Percentiles rank a stretch among this genome's conserved stretches.
phyloP scores from a whole-genome alignment of 768 basidiomycete genomes.

The Podaxis sp. region DNA sequence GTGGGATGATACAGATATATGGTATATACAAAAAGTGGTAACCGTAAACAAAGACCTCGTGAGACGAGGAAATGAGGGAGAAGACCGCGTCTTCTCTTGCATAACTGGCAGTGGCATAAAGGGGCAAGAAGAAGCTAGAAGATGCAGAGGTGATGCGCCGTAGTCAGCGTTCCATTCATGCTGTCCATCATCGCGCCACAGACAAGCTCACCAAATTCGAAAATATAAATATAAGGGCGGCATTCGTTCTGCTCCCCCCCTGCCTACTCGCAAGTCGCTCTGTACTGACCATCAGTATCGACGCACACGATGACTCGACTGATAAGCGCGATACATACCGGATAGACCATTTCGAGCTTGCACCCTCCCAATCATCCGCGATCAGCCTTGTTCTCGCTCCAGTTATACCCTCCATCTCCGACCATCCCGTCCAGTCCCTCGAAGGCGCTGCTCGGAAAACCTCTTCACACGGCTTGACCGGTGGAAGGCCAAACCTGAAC shows the following conservation, averaged over 20 bases:
- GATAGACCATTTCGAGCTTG: slow-evolving; percentile 9
- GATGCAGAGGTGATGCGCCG: not conserved
- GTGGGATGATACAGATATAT: slow-evolving; percentile 1
- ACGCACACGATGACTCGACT: not conserved
- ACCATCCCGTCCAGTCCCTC: slow-evolving; percentile 8
- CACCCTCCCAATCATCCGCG: slow-evolving; percentile 13
- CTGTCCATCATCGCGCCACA: not conserved
- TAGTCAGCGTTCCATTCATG: not conserved
- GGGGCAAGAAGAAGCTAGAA: not conserved
- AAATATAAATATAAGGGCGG: slow-evolving; percentile 1
- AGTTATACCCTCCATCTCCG: slow-evolving; percentile 3
- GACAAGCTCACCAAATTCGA: not conserved
- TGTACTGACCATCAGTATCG: not conserved
- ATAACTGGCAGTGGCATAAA: not conserved
- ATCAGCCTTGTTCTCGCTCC: slow-evolving; percentile 11
- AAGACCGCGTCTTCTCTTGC: not conserved
- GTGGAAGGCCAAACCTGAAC: slow-evolving; percentile 7
- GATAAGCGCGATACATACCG: slow-evolving; percentile 7
- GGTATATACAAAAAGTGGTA: not conserved
- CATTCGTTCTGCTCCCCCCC: not conserved
- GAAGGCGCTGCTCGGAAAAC: not conserved
- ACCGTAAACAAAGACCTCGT: not conserved
- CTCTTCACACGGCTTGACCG: not conserved
- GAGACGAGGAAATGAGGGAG: not conserved
- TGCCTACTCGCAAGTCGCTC: slow-evolving; percentile 2